Evolutionary conservation across 805 yeast genomes (phyloP).

Genomic region (Teunomyces lycoperdinae): DNA sequence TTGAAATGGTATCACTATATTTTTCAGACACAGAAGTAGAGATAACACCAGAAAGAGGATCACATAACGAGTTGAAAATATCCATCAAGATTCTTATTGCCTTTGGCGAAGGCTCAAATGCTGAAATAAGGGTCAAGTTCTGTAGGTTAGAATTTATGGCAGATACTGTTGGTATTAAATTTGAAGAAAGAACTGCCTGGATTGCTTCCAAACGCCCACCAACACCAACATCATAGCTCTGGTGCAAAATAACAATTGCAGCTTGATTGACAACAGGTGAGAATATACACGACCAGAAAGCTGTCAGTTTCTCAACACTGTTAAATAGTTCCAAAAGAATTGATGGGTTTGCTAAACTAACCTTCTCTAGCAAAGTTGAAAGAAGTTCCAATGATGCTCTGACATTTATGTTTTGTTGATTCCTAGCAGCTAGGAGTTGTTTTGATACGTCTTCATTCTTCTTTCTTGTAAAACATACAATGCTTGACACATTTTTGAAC

Average conservation of each 20-base stretch:
- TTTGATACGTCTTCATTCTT: slow-evolving; percentile 18
- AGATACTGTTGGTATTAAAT: slow-evolving; percentile 43
- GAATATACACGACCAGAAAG: slow-evolving; percentile 73
- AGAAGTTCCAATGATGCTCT: slow-evolving; percentile 18
- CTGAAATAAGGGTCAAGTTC: slow-evolving; percentile 44
- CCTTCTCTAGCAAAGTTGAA: slow-evolving; percentile 25
- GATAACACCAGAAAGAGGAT: slow-evolving; percentile 62
- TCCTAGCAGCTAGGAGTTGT: slow-evolving; percentile 20
- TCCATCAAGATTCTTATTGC: slow-evolving; percentile 76
- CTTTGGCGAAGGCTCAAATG: slow-evolving; percentile 72
- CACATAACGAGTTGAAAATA: slow-evolving; percentile 57
- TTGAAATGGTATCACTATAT: slow-evolving; percentile 21
- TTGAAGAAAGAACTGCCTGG: slow-evolving; percentile 46
- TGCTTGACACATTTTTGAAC: slow-evolving; percentile 16
- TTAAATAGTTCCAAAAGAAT: slow-evolving; percentile 21
- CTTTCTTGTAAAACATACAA: slow-evolving; percentile 22
- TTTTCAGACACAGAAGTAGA: slow-evolving; percentile 11
- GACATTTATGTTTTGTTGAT: slow-evolving; percentile 32
- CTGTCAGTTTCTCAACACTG: slow-evolving; percentile 43
- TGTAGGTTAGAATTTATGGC: slow-evolving; percentile 49
- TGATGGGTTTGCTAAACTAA: slow-evolving; percentile 30
- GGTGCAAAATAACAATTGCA: slow-evolving; percentile 69
- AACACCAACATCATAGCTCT: slow-evolving; percentile 62
- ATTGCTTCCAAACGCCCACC: slow-evolving; percentile 75
- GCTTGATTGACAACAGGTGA: slow-evolving; percentile 67